A percentile compares a stretch with the other conserved stretches of the same genome.
Conservation (phyloP, 2,329 filamentous ascomycete genomes). For the Fusarium guadeloupense region DNA sequence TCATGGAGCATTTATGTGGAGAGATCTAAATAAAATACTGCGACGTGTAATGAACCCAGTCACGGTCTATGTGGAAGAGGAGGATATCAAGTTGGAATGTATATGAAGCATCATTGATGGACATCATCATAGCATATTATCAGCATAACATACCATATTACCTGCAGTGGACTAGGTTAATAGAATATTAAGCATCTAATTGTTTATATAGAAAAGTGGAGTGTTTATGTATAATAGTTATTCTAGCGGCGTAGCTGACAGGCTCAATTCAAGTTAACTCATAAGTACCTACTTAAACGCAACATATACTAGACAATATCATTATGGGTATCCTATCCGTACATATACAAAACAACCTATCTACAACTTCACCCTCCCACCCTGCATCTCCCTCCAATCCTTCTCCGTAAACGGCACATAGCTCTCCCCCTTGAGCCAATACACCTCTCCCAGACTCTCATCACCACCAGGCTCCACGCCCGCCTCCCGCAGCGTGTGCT, state of each 20-base stretch:
- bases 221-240: no score
- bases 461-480: conserved; percentile 70
- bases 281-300: no score
- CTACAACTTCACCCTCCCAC: conserved; percentile 75
- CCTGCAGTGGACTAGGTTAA: background rate
- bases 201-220: no score
- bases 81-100: conserved; percentile 30
- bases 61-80: conserved; percentile 28
- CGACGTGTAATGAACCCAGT: conserved; percentile 40
- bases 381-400: conserved; percentile 75
- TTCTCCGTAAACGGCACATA: conserved; percentile 73
- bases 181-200: background rate
- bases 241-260: background rate
- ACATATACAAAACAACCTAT: background rate
- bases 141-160: conserved; percentile 24
- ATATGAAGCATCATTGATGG: conserved; percentile 25
- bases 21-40: conserved; percentile 30
- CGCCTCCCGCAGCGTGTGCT: conserved; percentile 74
- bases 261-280: no score
- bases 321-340: conserved; percentile 18
- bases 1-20: conserved; percentile 6
- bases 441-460: conserved; percentile 62
- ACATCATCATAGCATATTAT: conserved; percentile 22
- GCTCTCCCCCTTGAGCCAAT: conserved; percentile 70
- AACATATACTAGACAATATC: background rate